These are phyloP conservation scores for Mortierella sp. DNA, from an alignment of 371 early-diverging fungal species.

Conservation along the genomic window DNA sequence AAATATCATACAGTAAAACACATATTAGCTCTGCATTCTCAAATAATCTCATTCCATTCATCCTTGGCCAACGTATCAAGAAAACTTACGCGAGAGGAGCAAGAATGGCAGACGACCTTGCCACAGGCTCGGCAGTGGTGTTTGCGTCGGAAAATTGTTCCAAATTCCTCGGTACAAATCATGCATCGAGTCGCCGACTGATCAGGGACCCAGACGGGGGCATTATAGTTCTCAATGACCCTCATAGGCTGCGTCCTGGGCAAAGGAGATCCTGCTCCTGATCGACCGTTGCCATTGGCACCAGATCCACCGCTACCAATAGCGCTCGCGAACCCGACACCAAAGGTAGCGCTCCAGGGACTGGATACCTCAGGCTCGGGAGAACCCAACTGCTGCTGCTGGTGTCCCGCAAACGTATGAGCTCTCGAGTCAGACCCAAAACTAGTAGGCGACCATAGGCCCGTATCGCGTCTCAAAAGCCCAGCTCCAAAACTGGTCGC, in stretches of 20 bases:
- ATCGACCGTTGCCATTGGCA: neutral
- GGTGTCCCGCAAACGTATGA: neutral
- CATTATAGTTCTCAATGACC: constrained; percentile 70
- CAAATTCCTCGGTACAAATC: constrained; percentile 69
- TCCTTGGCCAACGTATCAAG: too few species aligned
- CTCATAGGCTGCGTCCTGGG: constrained; percentile 22
- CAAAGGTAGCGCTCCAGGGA: constrained; percentile 1
- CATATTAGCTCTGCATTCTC: neutral
- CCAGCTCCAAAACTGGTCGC: constrained; percentile 31
- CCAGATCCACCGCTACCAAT: neutral
- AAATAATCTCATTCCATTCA: too few species aligned
- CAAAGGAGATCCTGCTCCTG: neutral
- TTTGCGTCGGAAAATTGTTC: constrained; percentile 65
- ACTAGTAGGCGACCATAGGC: constrained; percentile 31
- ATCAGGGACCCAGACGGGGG: constrained; percentile 81
- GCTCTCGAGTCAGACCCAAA: constrained; percentile 26
- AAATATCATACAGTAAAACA: neutral
- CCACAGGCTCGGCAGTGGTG: constrained; percentile 85
- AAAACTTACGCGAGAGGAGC: constrained; percentile 65
- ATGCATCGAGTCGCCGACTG: constrained; percentile 65
- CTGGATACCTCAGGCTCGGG: neutral
- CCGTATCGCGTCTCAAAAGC: constrained; percentile 36
- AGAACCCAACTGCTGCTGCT: constrained; percentile 4
- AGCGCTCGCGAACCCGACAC: neutral
- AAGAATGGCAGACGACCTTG: constrained; percentile 77